These are phyloP conservation scores for Hibiscus trionum DNA, from an alignment of 345 rosid genomes.

Conservation along the genomic window DNA sequence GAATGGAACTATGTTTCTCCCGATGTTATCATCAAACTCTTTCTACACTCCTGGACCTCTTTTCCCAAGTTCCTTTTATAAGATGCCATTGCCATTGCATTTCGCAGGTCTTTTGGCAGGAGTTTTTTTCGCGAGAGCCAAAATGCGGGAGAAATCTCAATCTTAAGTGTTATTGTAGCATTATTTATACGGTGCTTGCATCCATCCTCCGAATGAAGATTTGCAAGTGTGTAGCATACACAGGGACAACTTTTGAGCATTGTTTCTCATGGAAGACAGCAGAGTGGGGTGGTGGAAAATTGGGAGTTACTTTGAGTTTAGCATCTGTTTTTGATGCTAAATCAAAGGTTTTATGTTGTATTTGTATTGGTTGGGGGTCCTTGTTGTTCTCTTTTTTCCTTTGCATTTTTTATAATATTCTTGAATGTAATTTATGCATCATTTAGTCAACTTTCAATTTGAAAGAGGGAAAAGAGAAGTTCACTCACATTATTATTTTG, in stretches of 20 bases:
- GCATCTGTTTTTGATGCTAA: neutral
- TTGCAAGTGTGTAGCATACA: neutral
- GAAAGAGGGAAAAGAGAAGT: neutral
- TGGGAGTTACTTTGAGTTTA: neutral
- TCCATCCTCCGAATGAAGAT: neutral
- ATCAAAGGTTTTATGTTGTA: neutral
- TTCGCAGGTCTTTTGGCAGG: conserved; percentile 82
- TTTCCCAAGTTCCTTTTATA: neutral
- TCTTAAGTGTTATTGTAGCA: neutral
- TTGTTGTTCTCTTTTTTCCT: neutral
- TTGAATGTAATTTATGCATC: neutral
- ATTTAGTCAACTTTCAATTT: neutral
- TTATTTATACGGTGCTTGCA: neutral
- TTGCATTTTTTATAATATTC: neutral
- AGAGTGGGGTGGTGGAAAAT: neutral
- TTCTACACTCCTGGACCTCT: neutral
- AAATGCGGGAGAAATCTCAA: conserved; percentile 65
- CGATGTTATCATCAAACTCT: neutral
- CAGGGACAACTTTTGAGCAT: neutral
- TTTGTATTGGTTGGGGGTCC: neutral
- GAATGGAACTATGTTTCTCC: neutral
- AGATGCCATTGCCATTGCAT: neutral
- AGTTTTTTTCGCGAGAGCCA: conserved; percentile 85
- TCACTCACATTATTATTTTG: neutral
- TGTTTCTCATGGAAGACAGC: neutral